These are phyloP conservation scores for Limtongia smithiae DNA, from an alignment of 805 yeast species.

Conservation along the genomic window DNA sequence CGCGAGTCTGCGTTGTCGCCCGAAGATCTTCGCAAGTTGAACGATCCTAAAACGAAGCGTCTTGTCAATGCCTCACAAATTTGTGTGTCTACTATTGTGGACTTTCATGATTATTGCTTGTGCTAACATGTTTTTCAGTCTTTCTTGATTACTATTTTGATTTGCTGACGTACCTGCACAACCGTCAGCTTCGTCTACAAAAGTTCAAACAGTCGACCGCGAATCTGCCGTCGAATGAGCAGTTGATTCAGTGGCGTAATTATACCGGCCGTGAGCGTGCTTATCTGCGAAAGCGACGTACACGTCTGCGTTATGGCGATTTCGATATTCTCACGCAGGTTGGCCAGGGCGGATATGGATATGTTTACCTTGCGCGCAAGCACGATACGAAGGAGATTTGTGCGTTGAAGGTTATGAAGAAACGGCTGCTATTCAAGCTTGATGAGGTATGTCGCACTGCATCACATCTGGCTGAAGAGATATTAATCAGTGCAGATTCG, in stretches of 20 bases:
- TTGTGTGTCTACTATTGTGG: conserved; percentile 8
- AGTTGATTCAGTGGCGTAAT: conserved; percentile 64
- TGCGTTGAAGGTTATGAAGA: conserved; percentile 88
- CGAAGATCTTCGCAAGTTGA: conserved; percentile 47
- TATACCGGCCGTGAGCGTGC: conserved; percentile 84
- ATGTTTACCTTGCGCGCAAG: conserved; percentile 93
- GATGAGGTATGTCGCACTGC: conserved; percentile 58
- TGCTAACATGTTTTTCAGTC: conserved; percentile 47
- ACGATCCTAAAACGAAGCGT: conserved; percentile 73
- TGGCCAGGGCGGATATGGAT: conserved; percentile 99
- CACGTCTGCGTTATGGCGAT: conserved; percentile 90
- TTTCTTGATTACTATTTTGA: conserved; percentile 95
- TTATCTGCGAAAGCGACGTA: conserved; percentile 77
- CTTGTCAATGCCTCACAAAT: conserved; percentile 81
- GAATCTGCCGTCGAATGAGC: conserved; percentile 40
- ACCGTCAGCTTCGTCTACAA: conserved; percentile 75
- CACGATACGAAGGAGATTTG: conserved; percentile 92
- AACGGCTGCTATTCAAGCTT: conserved; percentile 75
- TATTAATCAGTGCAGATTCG: conserved; percentile 48
- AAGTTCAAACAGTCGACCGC: conserved; percentile 55
- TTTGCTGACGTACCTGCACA: conserved; percentile 85
- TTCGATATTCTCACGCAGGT: conserved; percentile 96
- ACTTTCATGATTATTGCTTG: not conserved
- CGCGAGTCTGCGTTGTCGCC: conserved; percentile 5
- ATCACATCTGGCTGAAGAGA: too few relatives aligned